These are phyloP conservation scores for Stereum hirsutum DNA, from an alignment of 1,284 basidiomycete species.

Conservation along the genomic window DNA sequence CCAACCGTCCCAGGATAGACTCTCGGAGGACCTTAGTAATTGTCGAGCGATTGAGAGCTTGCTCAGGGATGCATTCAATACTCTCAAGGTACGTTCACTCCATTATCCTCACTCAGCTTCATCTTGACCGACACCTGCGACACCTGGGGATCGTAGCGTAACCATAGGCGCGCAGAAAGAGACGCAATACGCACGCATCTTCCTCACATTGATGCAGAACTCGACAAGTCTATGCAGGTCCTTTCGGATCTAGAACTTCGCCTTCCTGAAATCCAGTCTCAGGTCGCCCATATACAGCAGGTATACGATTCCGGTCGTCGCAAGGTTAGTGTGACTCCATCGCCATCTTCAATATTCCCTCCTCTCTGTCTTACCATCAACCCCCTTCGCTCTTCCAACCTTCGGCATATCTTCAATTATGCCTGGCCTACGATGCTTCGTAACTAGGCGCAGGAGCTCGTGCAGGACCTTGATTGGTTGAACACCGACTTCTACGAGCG, in stretches of 20 bases:
- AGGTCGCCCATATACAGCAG: constrained; percentile 46
- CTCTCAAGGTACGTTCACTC: constrained; percentile 39
- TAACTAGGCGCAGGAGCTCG: constrained; percentile 47
- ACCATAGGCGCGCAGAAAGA: constrained; percentile 40
- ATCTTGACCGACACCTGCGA: not conserved
- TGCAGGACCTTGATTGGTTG: constrained; percentile 56
- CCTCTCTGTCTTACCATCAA: constrained; percentile 6
- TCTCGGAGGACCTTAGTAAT: constrained; percentile 60
- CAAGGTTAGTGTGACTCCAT: constrained; percentile 32
- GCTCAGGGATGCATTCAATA: constrained; percentile 49
- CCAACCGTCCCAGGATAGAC: constrained; percentile 35
- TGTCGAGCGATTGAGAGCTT: constrained; percentile 61
- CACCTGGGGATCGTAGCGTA: constrained; percentile 30
- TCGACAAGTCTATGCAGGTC: constrained; percentile 45
- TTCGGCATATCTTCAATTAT: not conserved
- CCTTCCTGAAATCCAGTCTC: constrained; percentile 49
- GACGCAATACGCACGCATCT: constrained; percentile 46
- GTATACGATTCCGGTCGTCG: constrained; percentile 62
- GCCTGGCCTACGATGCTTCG: not conserved
- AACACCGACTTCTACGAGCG: constrained; percentile 67
- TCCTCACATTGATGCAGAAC: constrained; percentile 46
- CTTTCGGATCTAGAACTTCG: constrained; percentile 41
- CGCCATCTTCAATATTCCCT: not conserved
- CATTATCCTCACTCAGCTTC: not conserved
- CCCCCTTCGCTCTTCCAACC: constrained; percentile 2